phyloP scores from a whole-genome alignment of 208 protist genomes.

The Trypanosoma congolense region DNA sequence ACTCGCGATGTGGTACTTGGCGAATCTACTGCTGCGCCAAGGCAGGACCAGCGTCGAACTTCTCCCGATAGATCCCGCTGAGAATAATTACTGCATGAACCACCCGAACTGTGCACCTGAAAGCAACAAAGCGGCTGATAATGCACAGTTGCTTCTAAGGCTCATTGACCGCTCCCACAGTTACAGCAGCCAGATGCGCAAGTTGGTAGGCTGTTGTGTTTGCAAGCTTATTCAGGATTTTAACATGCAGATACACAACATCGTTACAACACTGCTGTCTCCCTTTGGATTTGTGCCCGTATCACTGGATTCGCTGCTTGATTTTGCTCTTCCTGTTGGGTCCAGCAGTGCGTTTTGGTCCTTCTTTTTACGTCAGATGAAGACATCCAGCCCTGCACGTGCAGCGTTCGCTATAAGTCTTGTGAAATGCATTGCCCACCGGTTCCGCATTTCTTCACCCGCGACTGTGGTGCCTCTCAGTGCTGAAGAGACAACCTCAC shows the following conservation, averaged over 20 bases:
- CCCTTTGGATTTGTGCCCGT: conserved; percentile 75
- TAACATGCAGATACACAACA: conserved; percentile 86
- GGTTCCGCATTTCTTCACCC: conserved; percentile 77
- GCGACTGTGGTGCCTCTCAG: conserved; percentile 51
- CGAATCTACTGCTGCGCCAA: conserved; percentile 78
- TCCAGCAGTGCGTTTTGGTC: conserved; percentile 82
- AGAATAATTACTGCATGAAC: conserved; percentile 83
- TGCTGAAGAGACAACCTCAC: conserved; percentile 53
- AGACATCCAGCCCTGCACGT: conserved; percentile 69
- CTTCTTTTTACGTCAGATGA: conserved; percentile 85
- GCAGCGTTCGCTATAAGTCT: conserved; percentile 81
- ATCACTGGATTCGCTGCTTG: conserved; percentile 50
- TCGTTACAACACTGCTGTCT: conserved; percentile 64
- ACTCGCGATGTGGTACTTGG: conserved; percentile 84
- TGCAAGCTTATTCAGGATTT: conserved; percentile 90
- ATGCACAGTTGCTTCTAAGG: conserved; percentile 82
- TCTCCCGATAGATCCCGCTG: conserved; percentile 76
- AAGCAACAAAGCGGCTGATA: conserved; percentile 71
- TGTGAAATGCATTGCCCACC: conserved; percentile 70
- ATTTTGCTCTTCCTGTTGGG: conserved; percentile 79
- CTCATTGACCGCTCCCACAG: conserved; percentile 79
- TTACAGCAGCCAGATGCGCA: conserved; percentile 78
- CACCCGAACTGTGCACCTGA: conserved; percentile 73
- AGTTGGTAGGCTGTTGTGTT: conserved; percentile 84
- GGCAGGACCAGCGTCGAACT: conserved; percentile 79